phyloP scores from a whole-genome alignment of 495 filamentous ascomycete species.

The Tuber indicum region DNA sequence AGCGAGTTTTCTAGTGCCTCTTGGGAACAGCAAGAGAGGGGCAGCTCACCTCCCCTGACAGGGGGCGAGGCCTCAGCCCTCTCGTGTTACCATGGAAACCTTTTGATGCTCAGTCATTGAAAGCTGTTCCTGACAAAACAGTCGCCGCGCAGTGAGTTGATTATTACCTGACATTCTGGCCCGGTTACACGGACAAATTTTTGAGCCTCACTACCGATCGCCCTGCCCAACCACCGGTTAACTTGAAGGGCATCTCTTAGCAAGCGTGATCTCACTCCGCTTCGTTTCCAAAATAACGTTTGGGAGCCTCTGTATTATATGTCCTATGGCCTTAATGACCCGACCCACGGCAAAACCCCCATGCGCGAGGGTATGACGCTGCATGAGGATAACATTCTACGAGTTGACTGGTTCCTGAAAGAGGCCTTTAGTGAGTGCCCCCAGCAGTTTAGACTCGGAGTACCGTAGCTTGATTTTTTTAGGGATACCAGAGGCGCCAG shows the following conservation, averaged over 20 bases:
- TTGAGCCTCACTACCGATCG: neutral
- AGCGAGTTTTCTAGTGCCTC: neutral
- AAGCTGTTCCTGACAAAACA: neutral
- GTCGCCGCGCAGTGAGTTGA: neutral
- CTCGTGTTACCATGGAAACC: neutral
- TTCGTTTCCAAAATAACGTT: neutral
- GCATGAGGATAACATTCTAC: neutral
- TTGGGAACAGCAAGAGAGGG: neutral
- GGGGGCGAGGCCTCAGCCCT: neutral
- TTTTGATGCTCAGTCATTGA: neutral
- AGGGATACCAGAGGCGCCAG: neutral
- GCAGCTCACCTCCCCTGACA: neutral
- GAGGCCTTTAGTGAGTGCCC: neutral
- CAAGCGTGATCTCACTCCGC: neutral
- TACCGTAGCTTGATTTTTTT: no score
- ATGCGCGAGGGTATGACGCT: neutral
- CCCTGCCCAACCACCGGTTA: neutral
- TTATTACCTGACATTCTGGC: neutral
- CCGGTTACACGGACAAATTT: neutral
- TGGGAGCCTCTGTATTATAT: neutral
- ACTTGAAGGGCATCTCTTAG: neutral
- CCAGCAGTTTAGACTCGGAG: neutral
- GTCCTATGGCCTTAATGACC: neutral
- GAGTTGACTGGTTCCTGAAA: neutral
- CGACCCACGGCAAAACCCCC: neutral